Percentiles rank a stretch among this genome's conserved stretches.
Evolutionary conservation across 352 stramenopile genomes (phyloP).

Genomic region (Phytophthora cryptogea): DNA sequence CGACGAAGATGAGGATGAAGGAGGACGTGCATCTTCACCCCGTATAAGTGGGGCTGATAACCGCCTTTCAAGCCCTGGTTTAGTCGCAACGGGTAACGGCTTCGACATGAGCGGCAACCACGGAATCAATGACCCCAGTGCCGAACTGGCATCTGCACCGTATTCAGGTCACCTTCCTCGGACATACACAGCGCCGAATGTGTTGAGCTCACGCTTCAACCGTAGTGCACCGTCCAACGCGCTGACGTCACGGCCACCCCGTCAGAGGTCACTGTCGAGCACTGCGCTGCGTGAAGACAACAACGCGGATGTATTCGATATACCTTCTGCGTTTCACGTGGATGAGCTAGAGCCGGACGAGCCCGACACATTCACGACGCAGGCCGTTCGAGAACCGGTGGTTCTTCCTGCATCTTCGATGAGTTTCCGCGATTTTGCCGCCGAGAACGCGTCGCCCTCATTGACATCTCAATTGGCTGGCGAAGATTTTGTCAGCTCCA

Average conservation of each 20-base stretch:
- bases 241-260: constrained; percentile 17
- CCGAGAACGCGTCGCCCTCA: constrained; percentile 34
- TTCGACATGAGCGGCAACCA: constrained; percentile 39
- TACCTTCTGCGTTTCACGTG: constrained; percentile 16
- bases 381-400: constrained; percentile 24
- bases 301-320: constrained; percentile 7
- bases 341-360: constrained; percentile 30
- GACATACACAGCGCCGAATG: constrained; percentile 43
- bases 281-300: constrained; percentile 16
- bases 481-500: constrained; percentile 16
- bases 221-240: constrained; percentile 16
- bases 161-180: constrained; percentile 28
- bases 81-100: constrained; percentile 31
- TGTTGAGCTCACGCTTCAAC: constrained; percentile 37
- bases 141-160: constrained; percentile 41
- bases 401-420: constrained; percentile 20
- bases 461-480: constrained; percentile 36
- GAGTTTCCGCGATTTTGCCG: constrained; percentile 35
- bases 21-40: constrained; percentile 34
- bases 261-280: constrained; percentile 38
- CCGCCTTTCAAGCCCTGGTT: constrained; percentile 26
- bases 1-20: constrained; percentile 43
- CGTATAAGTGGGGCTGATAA: constrained; percentile 25
- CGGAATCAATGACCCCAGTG: constrained; percentile 49
- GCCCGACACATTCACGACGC: constrained; percentile 28